Base-by-base conservation (phyloP, 768 basidiomycete species). In the Multifurca ochricompacta region DNA sequence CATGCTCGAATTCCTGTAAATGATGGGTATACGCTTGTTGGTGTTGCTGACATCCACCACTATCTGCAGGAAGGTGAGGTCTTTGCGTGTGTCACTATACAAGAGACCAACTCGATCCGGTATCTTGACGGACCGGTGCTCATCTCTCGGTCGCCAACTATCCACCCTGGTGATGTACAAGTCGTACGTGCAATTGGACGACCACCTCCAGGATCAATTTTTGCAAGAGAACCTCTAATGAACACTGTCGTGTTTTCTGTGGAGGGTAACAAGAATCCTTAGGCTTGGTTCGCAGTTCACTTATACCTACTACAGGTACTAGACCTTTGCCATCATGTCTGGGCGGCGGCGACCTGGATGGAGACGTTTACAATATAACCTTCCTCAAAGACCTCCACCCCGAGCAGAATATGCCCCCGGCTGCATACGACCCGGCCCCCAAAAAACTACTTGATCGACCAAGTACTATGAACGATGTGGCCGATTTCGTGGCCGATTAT, bases 261-360 rank as follows among this genome's bases (percentile, higher is more conserved):
- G 6, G 61, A 73, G 61, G 84, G 83, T 80, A 53, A 27, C 65
- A 58, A 13, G 11, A 18, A n/a, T 44, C 35, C 41, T 6, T 18
- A 30, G 35, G 19, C 18, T 16, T 16, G 19, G 28, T 34, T 18
- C 41, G 16, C 30, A 8, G 14, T 28, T 35, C 25, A 16, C 19
- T 14, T 34, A 55, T n/a, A 39, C n/a, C 37, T 7, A 39, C 21
- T 39, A 45, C 30, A 85, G 85, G 83, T 6, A 49, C 65, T 14
- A 74, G 84, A 16, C 82, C 85, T 0, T 61, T 86, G 14, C 77
- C 82, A 0, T 80, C 81, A 3, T 81, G 71, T 53, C 71, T 84
- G 0, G 83, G 83, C 3, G 85, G 85, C 1, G 85, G 84, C 0
- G 85, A 87, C 62, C 68, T 85, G 9, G 85, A 87, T 63, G 84